These are phyloP conservation scores for Xylaria hypoxylon DNA, from an alignment of 2,329 filamentous ascomycete species.

Conservation along the genomic window DNA sequence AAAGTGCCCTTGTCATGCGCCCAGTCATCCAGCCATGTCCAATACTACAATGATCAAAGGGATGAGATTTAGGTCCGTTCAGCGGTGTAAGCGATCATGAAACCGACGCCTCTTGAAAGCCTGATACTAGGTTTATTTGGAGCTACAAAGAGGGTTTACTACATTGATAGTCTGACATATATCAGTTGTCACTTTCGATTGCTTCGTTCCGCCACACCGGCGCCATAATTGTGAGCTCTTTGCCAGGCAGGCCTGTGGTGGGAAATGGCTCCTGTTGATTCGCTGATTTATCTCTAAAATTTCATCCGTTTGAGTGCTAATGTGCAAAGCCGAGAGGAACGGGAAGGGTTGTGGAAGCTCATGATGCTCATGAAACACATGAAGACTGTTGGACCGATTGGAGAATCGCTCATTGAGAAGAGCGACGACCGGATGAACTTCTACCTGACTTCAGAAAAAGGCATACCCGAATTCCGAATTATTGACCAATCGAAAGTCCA, in stretches of 20 bases:
- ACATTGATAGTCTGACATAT: neutral
- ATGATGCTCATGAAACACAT: conserved; percentile 42
- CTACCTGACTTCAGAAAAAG: conserved; percentile 36
- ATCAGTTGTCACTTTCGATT: neutral
- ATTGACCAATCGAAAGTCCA: conserved; percentile 46
- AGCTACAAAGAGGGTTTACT: neutral
- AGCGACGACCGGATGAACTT: conserved; percentile 40
- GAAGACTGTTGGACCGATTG: conserved; percentile 38
- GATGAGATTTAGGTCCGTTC: conserved; percentile 12
- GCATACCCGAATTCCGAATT: conserved; percentile 24
- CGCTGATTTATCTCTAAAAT: conserved; percentile 31
- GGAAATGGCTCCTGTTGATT: conserved; percentile 40
- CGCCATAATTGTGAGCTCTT: conserved; percentile 24
- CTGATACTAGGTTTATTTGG: conserved; percentile 9
- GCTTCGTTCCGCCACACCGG: conserved; percentile 26
- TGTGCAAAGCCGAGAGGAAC: conserved; percentile 44
- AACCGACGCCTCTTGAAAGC: conserved; percentile 4
- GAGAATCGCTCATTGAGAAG: conserved; percentile 24
- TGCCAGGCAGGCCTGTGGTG: conserved; percentile 35
- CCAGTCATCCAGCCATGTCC: conserved; percentile 12
- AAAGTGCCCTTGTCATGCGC: conserved; percentile 17
- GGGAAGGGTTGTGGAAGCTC: conserved; percentile 40
- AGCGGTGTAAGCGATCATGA: conserved; percentile 28
- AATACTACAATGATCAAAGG: conserved; percentile 15
- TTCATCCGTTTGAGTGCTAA: conserved; percentile 30